These are phyloP conservation scores for Beauveria asiatica DNA, from an alignment of 2,329 filamentous ascomycete genomes.

Conservation along the genomic window DNA sequence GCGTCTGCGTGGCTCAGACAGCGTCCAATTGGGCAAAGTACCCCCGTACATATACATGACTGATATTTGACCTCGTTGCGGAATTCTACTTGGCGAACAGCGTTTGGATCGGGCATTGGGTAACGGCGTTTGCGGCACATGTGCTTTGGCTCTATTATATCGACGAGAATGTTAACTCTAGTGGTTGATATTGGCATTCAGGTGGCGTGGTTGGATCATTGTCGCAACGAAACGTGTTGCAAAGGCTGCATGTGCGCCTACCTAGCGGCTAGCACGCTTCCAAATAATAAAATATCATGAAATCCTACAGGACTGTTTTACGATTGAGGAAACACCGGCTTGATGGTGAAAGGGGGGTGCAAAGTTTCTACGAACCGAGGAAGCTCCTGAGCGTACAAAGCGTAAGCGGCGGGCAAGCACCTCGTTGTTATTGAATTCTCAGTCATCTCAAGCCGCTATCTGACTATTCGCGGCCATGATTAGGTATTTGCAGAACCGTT, in stretches of 20 bases:
- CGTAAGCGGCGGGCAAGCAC: too few species aligned
- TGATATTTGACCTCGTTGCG: slow-evolving; percentile 1
- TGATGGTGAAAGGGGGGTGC: too few species aligned
- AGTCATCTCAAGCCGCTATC: too few species aligned
- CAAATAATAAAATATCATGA: neutral
- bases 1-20: neutral
- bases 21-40: neutral
- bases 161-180: neutral
- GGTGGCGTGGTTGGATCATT: neutral
- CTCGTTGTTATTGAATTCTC: too few species aligned
- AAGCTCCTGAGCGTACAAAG: too few species aligned
- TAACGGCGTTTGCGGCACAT: slow-evolving; percentile 6
- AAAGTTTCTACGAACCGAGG: too few species aligned
- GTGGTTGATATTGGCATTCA: neutral
- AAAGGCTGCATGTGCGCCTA: neutral
- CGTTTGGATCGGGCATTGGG: slow-evolving; percentile 5
- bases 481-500: too few species aligned
- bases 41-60: neutral
- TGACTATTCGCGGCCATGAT: too few species aligned
- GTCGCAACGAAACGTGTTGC: neutral
- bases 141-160: neutral
- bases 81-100: slow-evolving; percentile 2
- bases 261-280: neutral
- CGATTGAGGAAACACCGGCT: too few species aligned
- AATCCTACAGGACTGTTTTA: neutral